phyloP scores from a whole-genome alignment of 208 protist species.

The Leishmania amazonensis region DNA sequence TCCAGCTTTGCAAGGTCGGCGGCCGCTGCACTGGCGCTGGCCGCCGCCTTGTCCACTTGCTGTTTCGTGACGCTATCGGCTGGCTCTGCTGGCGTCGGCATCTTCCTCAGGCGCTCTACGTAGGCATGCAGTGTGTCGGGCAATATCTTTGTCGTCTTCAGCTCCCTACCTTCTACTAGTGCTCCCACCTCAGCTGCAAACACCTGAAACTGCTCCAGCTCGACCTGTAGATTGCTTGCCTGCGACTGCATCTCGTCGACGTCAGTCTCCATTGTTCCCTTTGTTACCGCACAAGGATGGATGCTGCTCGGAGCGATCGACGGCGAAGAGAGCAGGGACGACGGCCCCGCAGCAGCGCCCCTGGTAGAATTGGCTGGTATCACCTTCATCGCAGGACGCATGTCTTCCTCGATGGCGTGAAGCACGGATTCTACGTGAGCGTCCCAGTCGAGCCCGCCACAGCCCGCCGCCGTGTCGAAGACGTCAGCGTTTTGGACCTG shows the following conservation, averaged over 20 bases:
- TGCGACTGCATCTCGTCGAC: slow-evolving; percentile 19
- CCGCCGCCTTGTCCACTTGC: background rate
- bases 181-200: slow-evolving; percentile 18
- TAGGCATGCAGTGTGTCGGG: slow-evolving; percentile 23
- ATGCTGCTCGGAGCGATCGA: background rate
- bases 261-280: background rate
- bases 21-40: background rate
- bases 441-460: slow-evolving; percentile 32
- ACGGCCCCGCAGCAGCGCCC: background rate
- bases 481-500: slow-evolving; percentile 30
- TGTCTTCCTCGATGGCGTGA: slow-evolving; percentile 31
- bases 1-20: slow-evolving; percentile 11
- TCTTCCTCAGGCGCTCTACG: slow-evolving; percentile 15
- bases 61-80: background rate
- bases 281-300: no score
- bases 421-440: slow-evolving; percentile 33
- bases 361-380: slow-evolving; percentile 2
- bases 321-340: slow-evolving; percentile 4
- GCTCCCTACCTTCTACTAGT: slow-evolving; percentile 21
- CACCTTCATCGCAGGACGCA: slow-evolving; percentile 30
- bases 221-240: slow-evolving; percentile 25
- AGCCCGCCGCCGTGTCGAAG: slow-evolving; percentile 17
- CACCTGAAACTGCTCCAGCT: slow-evolving; percentile 42
- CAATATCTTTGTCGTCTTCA: slow-evolving; percentile 13
- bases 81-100: background rate